A percentile compares a stretch with the other conserved stretches of the same genome.
These are phyloP conservation scores for Quercus engelmannii DNA, from an alignment of 306 rosid species.

Conservation along the genomic window DNA sequence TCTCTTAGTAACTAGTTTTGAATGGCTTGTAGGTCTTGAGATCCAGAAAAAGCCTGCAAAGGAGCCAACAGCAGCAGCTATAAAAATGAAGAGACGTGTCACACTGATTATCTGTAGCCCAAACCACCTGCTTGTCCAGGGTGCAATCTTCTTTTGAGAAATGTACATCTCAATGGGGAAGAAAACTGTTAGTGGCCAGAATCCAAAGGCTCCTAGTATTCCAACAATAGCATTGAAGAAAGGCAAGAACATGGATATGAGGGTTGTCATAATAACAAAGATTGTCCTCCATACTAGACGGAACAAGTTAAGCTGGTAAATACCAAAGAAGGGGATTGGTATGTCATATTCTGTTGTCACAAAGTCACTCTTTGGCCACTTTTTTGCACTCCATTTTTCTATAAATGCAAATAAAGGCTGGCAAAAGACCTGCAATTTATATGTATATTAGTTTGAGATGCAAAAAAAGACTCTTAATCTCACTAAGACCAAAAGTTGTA, in stretches of 20 bases:
- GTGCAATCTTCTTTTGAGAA: too few relatives aligned
- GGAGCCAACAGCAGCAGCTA: slow-evolving; percentile 65
- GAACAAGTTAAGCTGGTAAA: slow-evolving; percentile 56
- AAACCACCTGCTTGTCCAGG: slow-evolving; percentile 49
- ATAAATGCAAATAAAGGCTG: slow-evolving; percentile 77
- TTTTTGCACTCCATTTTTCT: slow-evolving; percentile 56
- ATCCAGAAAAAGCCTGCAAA: slow-evolving; percentile 65
- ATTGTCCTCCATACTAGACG: slow-evolving; percentile 62
- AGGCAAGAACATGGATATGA: not conserved
- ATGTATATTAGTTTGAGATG: not conserved
- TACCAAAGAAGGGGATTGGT: slow-evolving; percentile 43
- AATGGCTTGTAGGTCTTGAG: slow-evolving; percentile 64
- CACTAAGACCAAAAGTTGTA: not conserved
- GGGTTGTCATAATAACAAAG: slow-evolving; percentile 53
- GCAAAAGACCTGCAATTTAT: slow-evolving; percentile 42
- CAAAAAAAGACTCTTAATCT: not conserved
- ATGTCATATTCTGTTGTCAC: slow-evolving; percentile 50
- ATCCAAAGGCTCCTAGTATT: too few relatives aligned
- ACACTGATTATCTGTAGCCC: slow-evolving; percentile 53
- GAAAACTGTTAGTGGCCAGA: too few relatives aligned
- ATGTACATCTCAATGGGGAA: too few relatives aligned
- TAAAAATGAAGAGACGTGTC: slow-evolving; percentile 42
- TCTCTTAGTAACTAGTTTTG: slow-evolving; percentile 45
- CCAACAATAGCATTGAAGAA: too few relatives aligned
- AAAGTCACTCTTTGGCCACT: slow-evolving; percentile 45